phyloP scores from a whole-genome alignment of 345 rosid species.

The Zanthoxylum bungeanum region DNA sequence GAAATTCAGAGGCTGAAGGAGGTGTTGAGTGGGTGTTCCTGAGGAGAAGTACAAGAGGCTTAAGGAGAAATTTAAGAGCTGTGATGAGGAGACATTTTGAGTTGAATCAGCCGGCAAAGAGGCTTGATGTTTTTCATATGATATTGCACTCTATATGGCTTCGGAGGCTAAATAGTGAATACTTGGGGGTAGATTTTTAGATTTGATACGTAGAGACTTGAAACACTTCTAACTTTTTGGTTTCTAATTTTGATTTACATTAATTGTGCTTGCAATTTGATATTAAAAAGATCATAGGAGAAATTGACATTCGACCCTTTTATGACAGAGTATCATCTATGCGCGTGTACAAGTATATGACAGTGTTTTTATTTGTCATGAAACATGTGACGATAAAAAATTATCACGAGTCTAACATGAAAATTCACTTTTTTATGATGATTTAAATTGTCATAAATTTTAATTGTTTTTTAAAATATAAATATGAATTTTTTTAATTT shows the following conservation, averaged over 20 bases:
- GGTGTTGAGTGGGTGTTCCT: conserved; percentile 45
- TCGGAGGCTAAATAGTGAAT: conserved; percentile 64
- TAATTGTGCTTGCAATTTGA: background rate
- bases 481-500: too few relatives aligned
- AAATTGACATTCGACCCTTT: too few relatives aligned
- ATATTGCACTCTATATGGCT: conserved; percentile 89
- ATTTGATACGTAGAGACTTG: background rate
- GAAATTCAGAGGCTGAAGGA: conserved; percentile 80
- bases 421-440: too few relatives aligned
- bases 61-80: conserved; percentile 41
- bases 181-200: conserved; percentile 25
- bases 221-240: background rate
- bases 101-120: conserved; percentile 69
- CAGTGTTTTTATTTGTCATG: too few relatives aligned
- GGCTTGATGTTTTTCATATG: conserved; percentile 79
- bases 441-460: too few relatives aligned
- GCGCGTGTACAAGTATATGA: too few relatives aligned
- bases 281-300: too few relatives aligned
- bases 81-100: conserved; percentile 72
- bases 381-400: too few relatives aligned
- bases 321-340: too few relatives aligned
- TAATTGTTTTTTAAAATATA: too few relatives aligned
- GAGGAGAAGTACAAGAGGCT: conserved; percentile 55
- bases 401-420: too few relatives aligned
- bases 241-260: background rate